phyloP scores from a whole-genome alignment of 2,329 filamentous ascomycete genomes.

The Fusarium sp. region DNA sequence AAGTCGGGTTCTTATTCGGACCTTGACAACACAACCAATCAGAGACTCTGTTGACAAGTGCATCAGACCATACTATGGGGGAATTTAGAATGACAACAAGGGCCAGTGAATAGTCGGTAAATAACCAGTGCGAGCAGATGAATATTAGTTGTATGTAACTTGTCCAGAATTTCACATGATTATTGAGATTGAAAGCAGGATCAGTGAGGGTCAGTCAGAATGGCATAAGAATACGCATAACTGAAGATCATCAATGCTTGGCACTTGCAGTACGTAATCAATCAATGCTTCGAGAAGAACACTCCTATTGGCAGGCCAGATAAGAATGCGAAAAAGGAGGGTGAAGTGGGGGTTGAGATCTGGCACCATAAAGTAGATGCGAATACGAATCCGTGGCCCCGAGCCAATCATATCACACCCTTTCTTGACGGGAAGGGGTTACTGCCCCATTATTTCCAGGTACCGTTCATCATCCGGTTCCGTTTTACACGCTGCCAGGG shows the following conservation, averaged over 20 bases:
- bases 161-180: not conserved
- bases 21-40: constrained; percentile 30
- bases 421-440: not conserved
- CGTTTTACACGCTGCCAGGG: constrained; percentile 21
- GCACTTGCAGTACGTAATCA: constrained; percentile 26
- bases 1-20: constrained; percentile 49
- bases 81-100: constrained; percentile 11
- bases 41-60: constrained; percentile 23
- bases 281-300: constrained; percentile 2
- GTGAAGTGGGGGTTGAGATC: constrained; percentile 31
- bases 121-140: not conserved
- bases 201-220: constrained; percentile 1
- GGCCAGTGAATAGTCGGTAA: constrained; percentile 11
- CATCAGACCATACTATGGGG: constrained; percentile 43
- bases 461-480: constrained; percentile 23
- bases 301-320: constrained; percentile 24
- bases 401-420: constrained; percentile 33
- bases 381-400: constrained; percentile 41
- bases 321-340: constrained; percentile 46
- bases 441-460: constrained; percentile 30
- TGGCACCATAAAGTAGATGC: constrained; percentile 36
- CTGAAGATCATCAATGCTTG: not conserved
- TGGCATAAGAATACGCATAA: not conserved
- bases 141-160: not conserved
- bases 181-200: constrained; percentile 5